These are phyloP conservation scores for Aspergillus nanangensis DNA, from an alignment of 495 filamentous ascomycete genomes.

Conservation along the genomic window DNA sequence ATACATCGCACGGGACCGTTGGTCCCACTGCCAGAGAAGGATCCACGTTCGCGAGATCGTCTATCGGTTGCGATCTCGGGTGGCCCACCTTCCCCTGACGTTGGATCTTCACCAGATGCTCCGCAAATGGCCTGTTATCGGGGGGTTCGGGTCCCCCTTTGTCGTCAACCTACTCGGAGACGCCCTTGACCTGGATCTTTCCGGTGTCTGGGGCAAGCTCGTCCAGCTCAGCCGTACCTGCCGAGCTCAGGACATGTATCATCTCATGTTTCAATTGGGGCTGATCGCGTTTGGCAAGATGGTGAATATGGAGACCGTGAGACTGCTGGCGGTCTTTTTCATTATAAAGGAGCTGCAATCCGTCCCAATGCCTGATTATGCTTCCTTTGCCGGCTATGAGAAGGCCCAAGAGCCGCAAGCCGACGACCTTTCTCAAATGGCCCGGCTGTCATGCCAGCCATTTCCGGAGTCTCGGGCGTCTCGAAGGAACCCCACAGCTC, in stretches of 20 bases:
- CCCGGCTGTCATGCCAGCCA: constrained; percentile 14
- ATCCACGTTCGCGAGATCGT: constrained; percentile 26
- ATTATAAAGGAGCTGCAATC: constrained; percentile 27
- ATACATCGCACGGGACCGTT: constrained; percentile 12
- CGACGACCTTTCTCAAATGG: constrained; percentile 16
- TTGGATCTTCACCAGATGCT: constrained; percentile 27
- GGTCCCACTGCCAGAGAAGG: not conserved
- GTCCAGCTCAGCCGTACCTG: constrained; percentile 22
- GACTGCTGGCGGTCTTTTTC: constrained; percentile 31
- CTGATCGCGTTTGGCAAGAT: constrained; percentile 31
- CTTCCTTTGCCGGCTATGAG: constrained; percentile 24
- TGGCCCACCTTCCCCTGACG: constrained; percentile 17
- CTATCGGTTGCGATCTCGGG: constrained; percentile 20
- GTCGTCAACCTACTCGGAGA: constrained; percentile 22
- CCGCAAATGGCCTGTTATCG: constrained; percentile 30
- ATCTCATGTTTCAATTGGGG: constrained; percentile 40
- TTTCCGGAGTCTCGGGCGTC: not conserved
- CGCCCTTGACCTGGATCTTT: constrained; percentile 25
- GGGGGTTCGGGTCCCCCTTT: constrained; percentile 30
- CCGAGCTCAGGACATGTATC: constrained; percentile 15
- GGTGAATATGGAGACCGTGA: constrained; percentile 30
- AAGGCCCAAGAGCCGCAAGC: constrained; percentile 14
- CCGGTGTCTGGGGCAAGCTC: constrained; percentile 40
- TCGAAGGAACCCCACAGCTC: not conserved
- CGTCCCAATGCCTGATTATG: constrained; percentile 21